Evolutionary conservation across 73 alveolate genomes (phyloP), one percentile per base, ranked within the genome.

Genomic region (Paramecium primaurelia): DNA sequence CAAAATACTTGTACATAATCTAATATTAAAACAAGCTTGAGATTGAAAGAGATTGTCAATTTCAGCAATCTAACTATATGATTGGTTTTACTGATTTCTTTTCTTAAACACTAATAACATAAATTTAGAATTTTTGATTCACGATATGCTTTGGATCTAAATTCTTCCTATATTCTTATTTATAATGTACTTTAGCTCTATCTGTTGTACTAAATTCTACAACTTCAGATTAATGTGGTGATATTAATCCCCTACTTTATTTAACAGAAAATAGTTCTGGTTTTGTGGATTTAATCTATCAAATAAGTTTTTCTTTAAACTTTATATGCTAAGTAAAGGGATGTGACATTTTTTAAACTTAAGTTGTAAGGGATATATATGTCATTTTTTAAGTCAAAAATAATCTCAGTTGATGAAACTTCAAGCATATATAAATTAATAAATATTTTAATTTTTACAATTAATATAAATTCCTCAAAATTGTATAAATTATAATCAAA

Each of bases 181-280:
- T 14, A 64, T 34, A 11, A 64, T 64, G 26, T 64, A 64, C 84
- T 64, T 64, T 64, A 64, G 84, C 47, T 64, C 84, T 64, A 10
- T 64, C 84, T 28, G 84, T 64, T 64, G 84, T 64, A 64, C 84
- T 64, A 18, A 64, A 64, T 42, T 64, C 84, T 32, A 64, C 84
- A 7, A 3, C 8, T 34, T 64, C 84, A 2, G 42, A 32, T 64
- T 64, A 64, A 12, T 28, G 26, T 28, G 84, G 84, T 32, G 42
- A 32, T 6, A 64, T 64, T 14, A 64, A 32, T 2, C 84, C 84
- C 8, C 84, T 26, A 34, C 84, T 64, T 64, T 64, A 9, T 64
- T 34, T 64, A 12, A 64, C 84, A 34, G 84, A 64, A 64, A 64
- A 64, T 3, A 32, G 28, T 64, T 64, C 84, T 64, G 84, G 84